Base-by-base conservation (phyloP, 495 filamentous ascomycete genomes). In the Hypoxylon fuscum region DNA sequence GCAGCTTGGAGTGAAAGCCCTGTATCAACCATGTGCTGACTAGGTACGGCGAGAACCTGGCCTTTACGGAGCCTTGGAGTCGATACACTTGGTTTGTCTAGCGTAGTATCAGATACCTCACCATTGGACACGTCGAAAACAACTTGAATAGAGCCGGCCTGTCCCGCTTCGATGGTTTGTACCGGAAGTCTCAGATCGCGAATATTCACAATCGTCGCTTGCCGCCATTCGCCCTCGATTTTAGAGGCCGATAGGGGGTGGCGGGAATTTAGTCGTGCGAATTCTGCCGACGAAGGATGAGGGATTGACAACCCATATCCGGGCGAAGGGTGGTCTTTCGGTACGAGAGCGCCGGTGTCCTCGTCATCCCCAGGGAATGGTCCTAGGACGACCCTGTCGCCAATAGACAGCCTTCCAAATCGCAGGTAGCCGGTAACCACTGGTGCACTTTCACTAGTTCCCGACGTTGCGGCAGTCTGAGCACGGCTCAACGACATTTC, bases 91-190 rank as follows among this genome's bases (percentile, higher is more conserved):
- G 64, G 14, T 5, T 55, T 61, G 9, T 64, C 64, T 17, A 43
- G 17, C n/a, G n/a, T 58, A 12, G 51, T 47, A 11, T 69, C 54
- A 4, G 72, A 54, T 9, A 10, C 11, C 5, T 61, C 71, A 14
- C 60, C 54, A 18, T 55, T 43, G 27, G 55, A 49, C 0, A 50
- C 61, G 43, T 80, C 75, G 60, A 89, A 85, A 15, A 90, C 83
- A 49, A 97, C 77, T 2, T 93, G 94, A 21, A 98, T 85, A 1
- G 92, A 96, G 1, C 96, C 95, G 1, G 95, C 94, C 78, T 97
- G 92, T 46, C 91, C 95, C 11, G 85, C 82, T 12, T 84, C 77
- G 0, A 98, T 80, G 0, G 80, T 87, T 42, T 86, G 89, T 2
- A 96, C 91, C 0, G 95, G 91, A 4, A 97, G 79, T 14, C 96